Conservation (phyloP, 345 rosid species). For the Acer saccharum region DNA sequence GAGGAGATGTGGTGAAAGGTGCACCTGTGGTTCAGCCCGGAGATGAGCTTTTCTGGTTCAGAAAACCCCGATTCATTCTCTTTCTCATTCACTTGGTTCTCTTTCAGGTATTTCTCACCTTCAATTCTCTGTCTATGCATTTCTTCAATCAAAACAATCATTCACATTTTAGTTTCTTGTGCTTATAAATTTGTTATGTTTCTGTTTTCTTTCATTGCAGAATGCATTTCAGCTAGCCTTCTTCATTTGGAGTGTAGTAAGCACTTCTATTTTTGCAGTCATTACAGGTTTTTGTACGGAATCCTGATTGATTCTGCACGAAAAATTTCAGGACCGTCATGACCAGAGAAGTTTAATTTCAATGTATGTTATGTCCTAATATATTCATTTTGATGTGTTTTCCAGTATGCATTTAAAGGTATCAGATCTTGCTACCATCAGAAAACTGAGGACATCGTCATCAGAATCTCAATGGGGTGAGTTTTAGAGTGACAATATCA, state of each 20-base stretch:
- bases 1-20: constrained; percentile 89
- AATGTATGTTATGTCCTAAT: neutral
- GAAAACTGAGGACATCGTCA: constrained; percentile 45
- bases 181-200: neutral
- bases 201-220: constrained; percentile 33
- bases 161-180: neutral
- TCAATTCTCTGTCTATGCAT: neutral
- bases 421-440: constrained; percentile 60
- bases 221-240: constrained; percentile 95
- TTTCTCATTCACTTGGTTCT: constrained; percentile 86
- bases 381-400: neutral
- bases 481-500: constrained; percentile 6
- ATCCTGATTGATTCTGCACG: too few relatives aligned
- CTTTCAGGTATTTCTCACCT: constrained; percentile 58
- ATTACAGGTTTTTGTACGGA: neutral
- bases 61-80: constrained; percentile 75
- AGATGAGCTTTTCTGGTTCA: constrained; percentile 95
- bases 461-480: constrained; percentile 86
- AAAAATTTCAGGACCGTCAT: neutral
- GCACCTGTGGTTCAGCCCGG: constrained; percentile 90
- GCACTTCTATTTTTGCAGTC: constrained; percentile 22
- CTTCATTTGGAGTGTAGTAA: constrained; percentile 74
- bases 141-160: neutral
- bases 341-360: neutral
- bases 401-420: constrained; percentile 68